phyloP scores from a whole-genome alignment of 805 yeast genomes.

The Nakazawaea holstii region DNA sequence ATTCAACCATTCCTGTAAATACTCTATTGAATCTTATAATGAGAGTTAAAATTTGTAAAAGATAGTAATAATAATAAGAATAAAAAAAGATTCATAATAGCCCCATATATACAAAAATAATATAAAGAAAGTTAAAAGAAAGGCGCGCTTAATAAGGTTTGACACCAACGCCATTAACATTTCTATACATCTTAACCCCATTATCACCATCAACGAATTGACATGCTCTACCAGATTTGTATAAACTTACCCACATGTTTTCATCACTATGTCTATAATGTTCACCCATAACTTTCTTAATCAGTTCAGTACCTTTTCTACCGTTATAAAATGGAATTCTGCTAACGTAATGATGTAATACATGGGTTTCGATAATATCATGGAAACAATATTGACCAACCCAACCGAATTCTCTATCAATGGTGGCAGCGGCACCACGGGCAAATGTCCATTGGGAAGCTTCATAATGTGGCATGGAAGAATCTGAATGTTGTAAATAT shows the following conservation, averaged over 20 bases:
- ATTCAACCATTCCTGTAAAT: no score
- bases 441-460: constrained; percentile 77
- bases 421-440: constrained; percentile 86
- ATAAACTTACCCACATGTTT: constrained; percentile 67
- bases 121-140: background rate
- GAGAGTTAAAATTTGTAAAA: no score
- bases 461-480: constrained; percentile 74
- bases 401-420: constrained; percentile 80
- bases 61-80: no score
- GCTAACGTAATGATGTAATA: constrained; percentile 77
- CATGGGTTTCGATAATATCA: constrained; percentile 88
- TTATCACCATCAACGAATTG: constrained; percentile 71
- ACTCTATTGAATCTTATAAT: no score
- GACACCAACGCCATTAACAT: constrained; percentile 57
- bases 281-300: constrained; percentile 79
- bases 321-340: constrained; percentile 87
- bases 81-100: background rate
- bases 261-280: constrained; percentile 65
- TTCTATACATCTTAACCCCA: constrained; percentile 72
- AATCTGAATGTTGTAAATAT: constrained; percentile 78
- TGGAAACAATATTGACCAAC: constrained; percentile 77
- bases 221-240: constrained; percentile 59
- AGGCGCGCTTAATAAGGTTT: constrained; percentile 1
- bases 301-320: constrained; percentile 72
- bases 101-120: background rate